Evolutionary conservation across 257 asterid genomes (phyloP).

Genomic region (Petrea volubilis): DNA sequence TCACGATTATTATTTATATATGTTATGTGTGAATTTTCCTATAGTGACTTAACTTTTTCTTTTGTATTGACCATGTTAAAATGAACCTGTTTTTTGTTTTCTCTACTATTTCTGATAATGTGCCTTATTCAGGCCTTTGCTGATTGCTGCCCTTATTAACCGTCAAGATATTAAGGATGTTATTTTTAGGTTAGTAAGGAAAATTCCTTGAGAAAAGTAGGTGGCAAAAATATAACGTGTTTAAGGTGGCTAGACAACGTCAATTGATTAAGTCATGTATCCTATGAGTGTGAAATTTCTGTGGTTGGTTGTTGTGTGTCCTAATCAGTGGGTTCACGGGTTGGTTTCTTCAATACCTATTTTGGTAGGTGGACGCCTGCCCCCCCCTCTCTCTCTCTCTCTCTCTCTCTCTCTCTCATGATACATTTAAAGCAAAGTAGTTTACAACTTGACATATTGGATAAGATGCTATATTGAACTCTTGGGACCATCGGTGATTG

Average conservation of each 20-base stretch:
- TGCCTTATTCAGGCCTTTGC: no score
- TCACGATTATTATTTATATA: neutral
- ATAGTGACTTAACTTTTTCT: neutral
- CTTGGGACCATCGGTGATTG: neutral
- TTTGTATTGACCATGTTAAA: neutral
- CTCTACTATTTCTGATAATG: neutral
- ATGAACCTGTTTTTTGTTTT: neutral
- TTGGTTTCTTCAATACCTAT: constrained; percentile 22
- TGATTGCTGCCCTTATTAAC: neutral
- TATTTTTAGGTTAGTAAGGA: neutral
- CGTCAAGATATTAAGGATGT: neutral
- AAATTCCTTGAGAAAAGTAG: constrained; percentile 4
- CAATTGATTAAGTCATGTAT: neutral
- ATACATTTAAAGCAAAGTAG: neutral
- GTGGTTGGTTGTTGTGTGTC: constrained; percentile 36
- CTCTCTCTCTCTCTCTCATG: neutral
- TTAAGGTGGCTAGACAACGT: neutral
- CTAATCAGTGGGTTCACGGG: constrained; percentile 29
- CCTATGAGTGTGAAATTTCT: constrained; percentile 7
- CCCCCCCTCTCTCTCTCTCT: neutral
- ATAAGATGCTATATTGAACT: neutral
- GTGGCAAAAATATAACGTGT: neutral
- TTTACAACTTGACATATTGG: neutral
- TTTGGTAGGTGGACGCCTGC: constrained; percentile 23
- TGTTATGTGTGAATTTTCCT: neutral